Percentiles rank a stretch among this genome's conserved stretches.
Evolutionary conservation across 2,329 filamentous ascomycete species (phyloP).

Genomic region (Parafenestella ontariensis): DNA sequence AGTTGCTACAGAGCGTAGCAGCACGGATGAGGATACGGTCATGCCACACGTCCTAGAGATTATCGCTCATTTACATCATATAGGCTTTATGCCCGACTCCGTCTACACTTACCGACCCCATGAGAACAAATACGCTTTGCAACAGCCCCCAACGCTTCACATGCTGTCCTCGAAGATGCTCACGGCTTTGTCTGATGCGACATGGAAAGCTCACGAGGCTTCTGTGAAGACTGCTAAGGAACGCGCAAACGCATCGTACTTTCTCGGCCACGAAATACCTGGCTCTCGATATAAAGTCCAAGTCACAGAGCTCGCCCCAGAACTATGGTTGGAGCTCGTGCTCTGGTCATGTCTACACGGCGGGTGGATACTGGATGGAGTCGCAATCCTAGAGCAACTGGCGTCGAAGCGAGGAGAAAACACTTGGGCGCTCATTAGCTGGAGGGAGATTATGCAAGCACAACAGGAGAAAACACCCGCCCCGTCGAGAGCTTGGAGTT

Average conservation of each 20-base stretch:
- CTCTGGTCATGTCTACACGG: conserved; percentile 60
- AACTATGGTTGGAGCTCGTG: conserved; percentile 61
- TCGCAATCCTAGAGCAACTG: conserved; percentile 47
- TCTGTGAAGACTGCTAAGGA: conserved; percentile 36
- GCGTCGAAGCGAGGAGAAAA: conserved; percentile 24
- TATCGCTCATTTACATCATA: conserved; percentile 57
- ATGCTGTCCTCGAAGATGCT: conserved; percentile 58
- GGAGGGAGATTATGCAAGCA: conserved; percentile 51
- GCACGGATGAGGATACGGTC: conserved; percentile 32
- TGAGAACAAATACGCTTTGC: conserved; percentile 47
- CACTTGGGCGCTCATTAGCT: conserved; percentile 49
- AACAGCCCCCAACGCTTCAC: conserved; percentile 57
- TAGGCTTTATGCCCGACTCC: conserved; percentile 55
- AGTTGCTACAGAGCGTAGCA: conserved; percentile 33
- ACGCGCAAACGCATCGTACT: conserved; percentile 47
- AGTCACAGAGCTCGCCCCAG: conserved; percentile 51
- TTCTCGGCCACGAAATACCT: conserved; percentile 53
- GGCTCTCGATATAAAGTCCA: conserved; percentile 52
- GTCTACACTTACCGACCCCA: conserved; percentile 52
- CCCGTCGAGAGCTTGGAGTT: conserved; percentile 27
- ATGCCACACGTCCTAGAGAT: conserved; percentile 57
- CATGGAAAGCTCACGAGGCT: conserved; percentile 56
- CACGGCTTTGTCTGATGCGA: conserved; percentile 58
- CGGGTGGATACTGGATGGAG: conserved; percentile 54
- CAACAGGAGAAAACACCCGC: conserved; percentile 28